These are phyloP conservation scores for Acacia melanoxylon DNA, from an alignment of 306 rosid genomes.

Conservation along the genomic window DNA sequence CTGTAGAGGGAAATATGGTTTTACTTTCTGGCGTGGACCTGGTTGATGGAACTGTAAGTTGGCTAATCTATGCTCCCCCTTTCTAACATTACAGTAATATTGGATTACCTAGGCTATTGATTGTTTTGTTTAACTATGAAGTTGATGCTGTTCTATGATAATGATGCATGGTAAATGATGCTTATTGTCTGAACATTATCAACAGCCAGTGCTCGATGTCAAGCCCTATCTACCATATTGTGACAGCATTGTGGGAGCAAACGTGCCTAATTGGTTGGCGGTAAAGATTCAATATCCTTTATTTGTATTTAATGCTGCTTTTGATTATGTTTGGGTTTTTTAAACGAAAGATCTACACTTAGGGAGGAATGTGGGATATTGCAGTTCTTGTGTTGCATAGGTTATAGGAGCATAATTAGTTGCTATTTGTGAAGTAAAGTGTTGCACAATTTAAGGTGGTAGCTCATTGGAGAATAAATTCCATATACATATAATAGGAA, in stretches of 20 bases:
- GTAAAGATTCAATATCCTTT: slow-evolving; percentile 44
- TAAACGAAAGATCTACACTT: not conserved
- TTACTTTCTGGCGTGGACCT: slow-evolving; percentile 91
- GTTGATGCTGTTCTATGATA: slow-evolving; percentile 8
- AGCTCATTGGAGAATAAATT: not conserved
- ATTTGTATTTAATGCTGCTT: slow-evolving; percentile 9
- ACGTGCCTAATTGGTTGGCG: slow-evolving; percentile 77
- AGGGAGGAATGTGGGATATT: not conserved
- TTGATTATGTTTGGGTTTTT: not conserved
- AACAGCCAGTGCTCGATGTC: slow-evolving; percentile 91
- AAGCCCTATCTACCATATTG: slow-evolving; percentile 91
- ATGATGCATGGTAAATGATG: slow-evolving; percentile 13
- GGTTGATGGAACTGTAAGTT: slow-evolving; percentile 93
- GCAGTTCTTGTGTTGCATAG: not conserved
- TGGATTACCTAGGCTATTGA: slow-evolving; percentile 16
- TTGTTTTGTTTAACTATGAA: slow-evolving; percentile 18
- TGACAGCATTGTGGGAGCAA: slow-evolving; percentile 74
- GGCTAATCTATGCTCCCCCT: slow-evolving; percentile 31
- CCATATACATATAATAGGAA: not conserved
- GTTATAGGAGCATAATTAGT: not conserved
- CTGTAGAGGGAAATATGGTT: slow-evolving; percentile 69
- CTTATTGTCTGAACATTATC: slow-evolving; percentile 36
- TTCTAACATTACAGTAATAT: not conserved
- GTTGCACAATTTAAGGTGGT: not conserved
- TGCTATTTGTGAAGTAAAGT: not conserved